These are phyloP conservation scores for Daldinia childiae DNA, from an alignment of 495 filamentous ascomycete genomes.

Conservation along the genomic window DNA sequence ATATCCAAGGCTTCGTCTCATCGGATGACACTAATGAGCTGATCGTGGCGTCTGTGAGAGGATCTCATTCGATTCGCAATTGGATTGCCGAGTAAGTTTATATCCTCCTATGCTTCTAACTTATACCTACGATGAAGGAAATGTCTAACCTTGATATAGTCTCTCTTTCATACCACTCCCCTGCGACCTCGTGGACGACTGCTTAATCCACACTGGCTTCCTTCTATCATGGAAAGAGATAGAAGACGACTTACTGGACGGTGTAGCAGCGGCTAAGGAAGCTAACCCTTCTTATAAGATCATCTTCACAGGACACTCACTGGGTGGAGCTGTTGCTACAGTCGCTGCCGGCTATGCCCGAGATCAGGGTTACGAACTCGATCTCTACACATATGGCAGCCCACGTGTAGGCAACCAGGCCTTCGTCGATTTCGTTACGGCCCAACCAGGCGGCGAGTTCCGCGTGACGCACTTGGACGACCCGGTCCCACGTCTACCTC, in stretches of 20 bases:
- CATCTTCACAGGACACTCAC: conserved; percentile 71
- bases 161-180: conserved; percentile 46
- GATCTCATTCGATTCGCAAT: conserved; percentile 68
- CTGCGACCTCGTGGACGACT: conserved; percentile 48
- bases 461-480: conserved; percentile 76
- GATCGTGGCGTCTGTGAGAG: conserved; percentile 76
- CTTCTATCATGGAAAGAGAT: conserved; percentile 51
- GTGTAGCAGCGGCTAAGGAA: conserved; percentile 40
- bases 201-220: conserved; percentile 55
- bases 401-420: conserved; percentile 71
- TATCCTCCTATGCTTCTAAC: not conserved
- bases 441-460: conserved; percentile 58
- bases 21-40: conserved; percentile 67
- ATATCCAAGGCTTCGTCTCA: conserved; percentile 75
- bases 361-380: conserved; percentile 53
- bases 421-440: conserved; percentile 66
- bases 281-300: conserved; percentile 63
- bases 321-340: conserved; percentile 72
- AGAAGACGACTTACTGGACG: conserved; percentile 26
- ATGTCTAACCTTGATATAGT: conserved; percentile 29
- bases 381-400: conserved; percentile 71
- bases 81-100: conserved; percentile 71
- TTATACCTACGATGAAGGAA: not conserved
- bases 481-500: conserved; percentile 71
- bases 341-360: conserved; percentile 68